Percentiles rank a stretch among this genome's conserved stretches.
These are phyloP conservation scores for Asterophora parasitica DNA, from an alignment of 768 basidiomycete genomes.

Conservation along the genomic window DNA sequence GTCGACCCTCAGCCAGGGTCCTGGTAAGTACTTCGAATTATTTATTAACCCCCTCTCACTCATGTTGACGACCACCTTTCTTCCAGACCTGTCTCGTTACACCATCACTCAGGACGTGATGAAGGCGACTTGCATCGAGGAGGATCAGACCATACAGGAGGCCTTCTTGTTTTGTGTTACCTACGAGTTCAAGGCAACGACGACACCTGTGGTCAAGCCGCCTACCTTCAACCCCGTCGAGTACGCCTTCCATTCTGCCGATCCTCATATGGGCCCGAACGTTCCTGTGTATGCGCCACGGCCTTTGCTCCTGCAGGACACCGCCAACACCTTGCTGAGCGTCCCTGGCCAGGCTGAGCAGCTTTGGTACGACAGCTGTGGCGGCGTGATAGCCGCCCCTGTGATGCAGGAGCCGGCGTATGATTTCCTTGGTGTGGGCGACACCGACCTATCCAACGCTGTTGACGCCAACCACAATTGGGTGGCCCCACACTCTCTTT, in stretches of 20 bases:
- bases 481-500: background rate
- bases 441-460: conserved; percentile 4
- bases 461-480: background rate
- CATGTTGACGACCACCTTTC: too few relatives aligned
- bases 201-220: too few relatives aligned
- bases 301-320: conserved; percentile 11
- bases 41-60: background rate
- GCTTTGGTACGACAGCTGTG: conserved; percentile 9
- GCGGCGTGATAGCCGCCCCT: background rate
- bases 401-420: background rate
- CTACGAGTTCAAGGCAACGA: conserved; percentile 17
- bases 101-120: conserved; percentile 22
- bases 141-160: conserved; percentile 11
- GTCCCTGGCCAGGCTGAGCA: background rate
- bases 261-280: background rate
- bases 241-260: background rate
- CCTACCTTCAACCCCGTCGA: background rate
- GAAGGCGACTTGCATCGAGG: conserved; percentile 6
- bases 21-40: conserved; percentile 12
- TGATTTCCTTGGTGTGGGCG: conserved; percentile 10
- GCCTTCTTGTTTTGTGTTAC: conserved; percentile 14
- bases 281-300: conserved; percentile 9
- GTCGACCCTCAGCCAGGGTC: conserved; percentile 18
- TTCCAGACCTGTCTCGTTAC: conserved; percentile 20
- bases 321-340: conserved; percentile 12